Base-by-base conservation (phyloP, 805 yeast species). In the Candida ficus region DNA sequence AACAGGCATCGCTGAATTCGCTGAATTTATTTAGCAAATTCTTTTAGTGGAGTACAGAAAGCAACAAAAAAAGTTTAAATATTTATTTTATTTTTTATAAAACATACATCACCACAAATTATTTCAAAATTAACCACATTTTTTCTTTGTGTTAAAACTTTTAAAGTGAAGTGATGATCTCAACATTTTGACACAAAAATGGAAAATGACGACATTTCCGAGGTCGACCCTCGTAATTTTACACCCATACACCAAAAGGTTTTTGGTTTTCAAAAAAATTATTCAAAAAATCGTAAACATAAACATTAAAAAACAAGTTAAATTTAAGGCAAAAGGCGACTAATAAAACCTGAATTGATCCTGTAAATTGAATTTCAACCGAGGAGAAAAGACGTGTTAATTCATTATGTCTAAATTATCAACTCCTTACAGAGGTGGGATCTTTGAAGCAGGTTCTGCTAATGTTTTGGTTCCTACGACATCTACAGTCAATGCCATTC, bases 361-460 rank as follows among this genome's bases (percentile, higher is more conserved):
- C 10, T 7, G 13, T n/a, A n/a, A n/a, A 9, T 21, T 16, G 17
- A 7, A 20, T 20, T 16, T n/a, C 5, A 17, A 18, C 10, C 4
- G 5, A 11, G 26, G 7, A 10, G 16, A 17, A 27, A 33, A 13
- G 4, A 12, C 8, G n/a, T 5, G 4, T 8, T 5, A 18, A 18
- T 10, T 13, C 22, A 34, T 26, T 39, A 52, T 54, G 58, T 48
- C 57, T n/a, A 52, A 45, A 22, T 38, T 50, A 21, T 33, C 55
- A 7, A 55, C 58, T 5, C 60, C 60, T 3, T 50, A 42, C 39
- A 47, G 50, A 39, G 47, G 46, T 7, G 47, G 49, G 43, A 33
- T 54, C 5, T 46, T 46, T 35, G 53, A 52, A 11, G 27, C 39
- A 2, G 29, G 36, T 9, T 19, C 38, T 2, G 27, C 36, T 16